phyloP scores from a whole-genome alignment of 1,139 yeast species.

The Suhomyces atakaporum region DNA sequence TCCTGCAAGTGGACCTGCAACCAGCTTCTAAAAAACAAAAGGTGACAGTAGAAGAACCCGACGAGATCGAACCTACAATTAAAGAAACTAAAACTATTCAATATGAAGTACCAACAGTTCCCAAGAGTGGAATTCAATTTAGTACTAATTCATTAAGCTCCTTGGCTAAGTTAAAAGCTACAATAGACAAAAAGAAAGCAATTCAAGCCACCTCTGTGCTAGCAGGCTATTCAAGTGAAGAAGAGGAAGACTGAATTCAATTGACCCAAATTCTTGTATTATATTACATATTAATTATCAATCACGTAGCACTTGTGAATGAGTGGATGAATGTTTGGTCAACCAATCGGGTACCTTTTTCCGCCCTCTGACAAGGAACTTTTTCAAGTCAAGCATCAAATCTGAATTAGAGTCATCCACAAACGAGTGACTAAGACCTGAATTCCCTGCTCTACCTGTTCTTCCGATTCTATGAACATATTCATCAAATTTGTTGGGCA shows the following conservation, averaged over 20 bases:
- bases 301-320: conserved; percentile 17
- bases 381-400: conserved; percentile 53
- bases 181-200: conserved; percentile 1
- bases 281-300: too few species aligned
- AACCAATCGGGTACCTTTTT: conserved; percentile 58
- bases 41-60: conserved; percentile 10
- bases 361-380: conserved; percentile 50
- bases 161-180: conserved; percentile 7
- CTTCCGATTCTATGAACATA: conserved; percentile 95
- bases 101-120: neutral
- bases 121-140: conserved; percentile 5
- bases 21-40: conserved; percentile 6
- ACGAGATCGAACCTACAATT: neutral
- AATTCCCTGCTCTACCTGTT: conserved; percentile 91
- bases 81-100: neutral
- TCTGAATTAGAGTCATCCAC: conserved; percentile 59
- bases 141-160: conserved; percentile 4
- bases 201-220: conserved; percentile 8
- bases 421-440: conserved; percentile 76
- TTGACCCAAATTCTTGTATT: neutral
- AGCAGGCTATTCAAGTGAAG: conserved; percentile 20
- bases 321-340: conserved; percentile 30
- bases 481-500: conserved; percentile 70
- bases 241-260: conserved; percentile 12
- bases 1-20: conserved; percentile 17